A percentile compares a stretch with the other conserved stretches of the same genome.
Conservation (phyloP, 106 monocot genomes). For the Dactylorhiza incarnata region DNA sequence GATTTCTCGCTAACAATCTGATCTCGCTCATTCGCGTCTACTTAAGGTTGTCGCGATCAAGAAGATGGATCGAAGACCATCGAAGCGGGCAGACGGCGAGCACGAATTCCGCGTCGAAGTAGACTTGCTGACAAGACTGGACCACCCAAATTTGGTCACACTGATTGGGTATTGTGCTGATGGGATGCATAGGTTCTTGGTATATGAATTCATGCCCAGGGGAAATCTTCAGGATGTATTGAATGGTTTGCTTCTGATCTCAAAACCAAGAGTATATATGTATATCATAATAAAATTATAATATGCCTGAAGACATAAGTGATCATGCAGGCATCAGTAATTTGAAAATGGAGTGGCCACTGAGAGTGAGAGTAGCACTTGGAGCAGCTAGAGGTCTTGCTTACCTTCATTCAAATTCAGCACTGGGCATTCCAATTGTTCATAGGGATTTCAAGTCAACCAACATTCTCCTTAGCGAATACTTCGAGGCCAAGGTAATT, state of each 20-base stretch:
- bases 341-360: slow-evolving; percentile 70
- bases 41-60: slow-evolving; percentile 83
- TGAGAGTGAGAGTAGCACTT: slow-evolving; percentile 65
- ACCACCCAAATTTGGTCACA: slow-evolving; percentile 68
- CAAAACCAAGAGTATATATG: background rate
- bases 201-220: slow-evolving; percentile 77
- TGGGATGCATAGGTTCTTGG: slow-evolving; percentile 67
- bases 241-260: slow-evolving; percentile 39
- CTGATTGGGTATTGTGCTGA: slow-evolving; percentile 94
- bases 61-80: slow-evolving; percentile 67
- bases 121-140: slow-evolving; percentile 64
- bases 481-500: slow-evolving; percentile 71
- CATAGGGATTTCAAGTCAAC: slow-evolving; percentile 94
- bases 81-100: slow-evolving; percentile 69
- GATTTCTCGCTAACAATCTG: background rate
- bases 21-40: background rate
- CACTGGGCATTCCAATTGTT: slow-evolving; percentile 59
- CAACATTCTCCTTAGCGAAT: slow-evolving; percentile 64
- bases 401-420: slow-evolving; percentile 67
- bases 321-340: slow-evolving; percentile 33
- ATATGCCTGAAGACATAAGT: background rate
- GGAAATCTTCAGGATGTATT: slow-evolving; percentile 73
- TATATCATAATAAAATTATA: background rate
- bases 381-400: slow-evolving; percentile 81
- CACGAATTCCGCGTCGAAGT: slow-evolving; percentile 86